These are phyloP conservation scores for Aspergillus cristatus DNA, from an alignment of 495 filamentous ascomycete genomes.

Conservation along the genomic window DNA sequence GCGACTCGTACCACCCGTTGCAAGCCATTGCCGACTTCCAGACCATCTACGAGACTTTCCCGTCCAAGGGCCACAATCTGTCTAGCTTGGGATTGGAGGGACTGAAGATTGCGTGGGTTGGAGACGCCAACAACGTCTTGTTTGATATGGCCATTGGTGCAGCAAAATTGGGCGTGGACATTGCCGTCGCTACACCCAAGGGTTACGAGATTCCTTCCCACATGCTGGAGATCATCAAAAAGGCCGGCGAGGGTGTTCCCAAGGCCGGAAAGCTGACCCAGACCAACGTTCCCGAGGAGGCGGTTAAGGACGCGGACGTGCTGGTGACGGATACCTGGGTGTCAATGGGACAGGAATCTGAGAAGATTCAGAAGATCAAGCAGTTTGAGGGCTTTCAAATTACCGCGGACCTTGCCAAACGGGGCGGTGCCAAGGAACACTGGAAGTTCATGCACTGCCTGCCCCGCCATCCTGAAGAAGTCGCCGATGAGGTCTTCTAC, in stretches of 20 bases:
- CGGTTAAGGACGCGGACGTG: conserved; percentile 79
- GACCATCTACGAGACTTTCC: conserved; percentile 74
- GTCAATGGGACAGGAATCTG: conserved; percentile 92
- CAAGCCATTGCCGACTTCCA: conserved; percentile 90
- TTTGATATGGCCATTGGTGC: conserved; percentile 85
- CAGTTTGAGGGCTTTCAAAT: conserved; percentile 88
- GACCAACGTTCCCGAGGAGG: conserved; percentile 75
- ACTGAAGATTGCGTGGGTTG: conserved; percentile 88
- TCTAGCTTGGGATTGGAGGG: conserved; percentile 63
- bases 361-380: conserved; percentile 62
- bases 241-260: conserved; percentile 45
- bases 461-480: conserved; percentile 89
- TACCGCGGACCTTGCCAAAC: conserved; percentile 67
- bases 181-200: conserved; percentile 76
- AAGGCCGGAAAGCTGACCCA: conserved; percentile 59
- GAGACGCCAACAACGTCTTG: conserved; percentile 94
- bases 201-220: conserved; percentile 66
- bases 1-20: conserved; percentile 79
- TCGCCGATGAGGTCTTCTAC: conserved; percentile 91
- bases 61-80: conserved; percentile 30
- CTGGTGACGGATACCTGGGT: conserved; percentile 96
- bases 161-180: conserved; percentile 73
- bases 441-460: conserved; percentile 99
- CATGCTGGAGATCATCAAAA: conserved; percentile 61
- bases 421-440: conserved; percentile 74